phyloP scores from a whole-genome alignment of 1,284 basidiomycete species.

The Cutaneotrichosporon cavernicola region DNA sequence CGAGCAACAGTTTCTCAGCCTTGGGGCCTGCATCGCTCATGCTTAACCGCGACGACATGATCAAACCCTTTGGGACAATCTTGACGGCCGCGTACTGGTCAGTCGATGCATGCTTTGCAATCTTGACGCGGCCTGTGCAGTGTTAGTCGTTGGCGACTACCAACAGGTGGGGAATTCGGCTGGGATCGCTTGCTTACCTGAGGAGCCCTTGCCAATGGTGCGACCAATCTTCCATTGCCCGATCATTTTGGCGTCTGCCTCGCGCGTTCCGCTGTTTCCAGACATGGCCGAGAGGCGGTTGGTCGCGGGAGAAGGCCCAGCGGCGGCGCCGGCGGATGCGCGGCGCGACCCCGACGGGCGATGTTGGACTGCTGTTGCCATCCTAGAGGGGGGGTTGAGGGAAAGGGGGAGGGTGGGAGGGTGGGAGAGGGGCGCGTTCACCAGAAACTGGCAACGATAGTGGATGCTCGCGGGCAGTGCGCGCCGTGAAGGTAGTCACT shows the following conservation, averaged over 20 bases:
- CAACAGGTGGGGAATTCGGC: not conserved
- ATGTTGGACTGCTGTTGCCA: conserved; percentile 18
- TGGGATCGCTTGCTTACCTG: conserved; percentile 60
- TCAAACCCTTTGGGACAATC: conserved; percentile 85
- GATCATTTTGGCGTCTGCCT: conserved; percentile 59
- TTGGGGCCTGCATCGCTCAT: conserved; percentile 61
- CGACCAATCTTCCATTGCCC: conserved; percentile 91
- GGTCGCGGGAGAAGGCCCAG: conserved; percentile 13
- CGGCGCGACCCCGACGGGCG: conserved; percentile 15
- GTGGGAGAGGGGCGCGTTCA: not conserved
- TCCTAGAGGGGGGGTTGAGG: not conserved
- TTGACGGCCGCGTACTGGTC: conserved; percentile 93
- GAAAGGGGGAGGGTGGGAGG: not conserved
- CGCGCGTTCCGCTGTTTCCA: conserved; percentile 21
- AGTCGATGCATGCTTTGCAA: conserved; percentile 83
- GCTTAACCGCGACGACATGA: conserved; percentile 68
- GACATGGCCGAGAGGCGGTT: conserved; percentile 25
- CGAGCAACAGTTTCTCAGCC: conserved; percentile 79
- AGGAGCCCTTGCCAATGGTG: conserved; percentile 84
- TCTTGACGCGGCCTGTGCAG: conserved; percentile 76
- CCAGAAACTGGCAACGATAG: not conserved
- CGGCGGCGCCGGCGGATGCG: conserved; percentile 1
- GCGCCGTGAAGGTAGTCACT: not conserved
- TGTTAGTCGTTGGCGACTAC: not conserved
- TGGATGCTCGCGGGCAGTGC: not conserved